Evolutionary conservation across 2,329 filamentous ascomycete species (phyloP).

Genomic region (Alternaria tenuissima): DNA sequence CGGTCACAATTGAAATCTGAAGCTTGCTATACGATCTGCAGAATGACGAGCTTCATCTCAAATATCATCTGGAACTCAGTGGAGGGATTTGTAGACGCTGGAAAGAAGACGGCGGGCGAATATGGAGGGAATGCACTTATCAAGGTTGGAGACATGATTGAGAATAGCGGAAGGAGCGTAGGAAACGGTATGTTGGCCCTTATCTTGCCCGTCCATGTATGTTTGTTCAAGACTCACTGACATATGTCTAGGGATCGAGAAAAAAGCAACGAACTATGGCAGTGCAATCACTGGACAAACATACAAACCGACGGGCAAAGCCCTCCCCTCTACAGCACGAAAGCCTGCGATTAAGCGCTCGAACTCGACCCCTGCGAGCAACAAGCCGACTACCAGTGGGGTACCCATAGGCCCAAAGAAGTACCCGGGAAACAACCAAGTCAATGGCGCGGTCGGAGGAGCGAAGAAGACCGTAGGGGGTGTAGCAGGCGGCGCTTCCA

Average conservation of each 20-base stretch:
- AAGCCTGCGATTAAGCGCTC: conserved; percentile 45
- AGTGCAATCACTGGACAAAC: conserved; percentile 40
- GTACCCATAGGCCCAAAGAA: conserved; percentile 43
- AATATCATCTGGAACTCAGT: conserved; percentile 52
- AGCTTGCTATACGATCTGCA: not conserved
- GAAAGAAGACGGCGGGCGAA: conserved; percentile 46
- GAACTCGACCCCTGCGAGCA: conserved; percentile 42
- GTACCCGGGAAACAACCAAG: conserved; percentile 31
- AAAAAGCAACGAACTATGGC: conserved; percentile 41
- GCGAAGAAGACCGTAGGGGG: conserved; percentile 35
- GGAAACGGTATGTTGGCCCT: conserved; percentile 38
- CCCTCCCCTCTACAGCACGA: conserved; percentile 40
- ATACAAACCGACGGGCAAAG: conserved; percentile 37
- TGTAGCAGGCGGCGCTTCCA: conserved; percentile 16
- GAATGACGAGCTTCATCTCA: conserved; percentile 45
- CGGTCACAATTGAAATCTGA: not conserved
- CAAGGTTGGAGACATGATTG: conserved; percentile 50
- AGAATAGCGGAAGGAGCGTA: conserved; percentile 42
- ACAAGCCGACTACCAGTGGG: conserved; percentile 24
- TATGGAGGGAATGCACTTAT: conserved; percentile 51
- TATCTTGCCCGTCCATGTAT: not conserved
- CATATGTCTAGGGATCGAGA: conserved; percentile 38
- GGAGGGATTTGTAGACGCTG: conserved; percentile 49
- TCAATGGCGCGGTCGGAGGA: conserved; percentile 14
- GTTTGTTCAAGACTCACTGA: not conserved